Base-by-base conservation (phyloP, 2,329 filamentous ascomycete species). In the Fusarium hainanense region DNA sequence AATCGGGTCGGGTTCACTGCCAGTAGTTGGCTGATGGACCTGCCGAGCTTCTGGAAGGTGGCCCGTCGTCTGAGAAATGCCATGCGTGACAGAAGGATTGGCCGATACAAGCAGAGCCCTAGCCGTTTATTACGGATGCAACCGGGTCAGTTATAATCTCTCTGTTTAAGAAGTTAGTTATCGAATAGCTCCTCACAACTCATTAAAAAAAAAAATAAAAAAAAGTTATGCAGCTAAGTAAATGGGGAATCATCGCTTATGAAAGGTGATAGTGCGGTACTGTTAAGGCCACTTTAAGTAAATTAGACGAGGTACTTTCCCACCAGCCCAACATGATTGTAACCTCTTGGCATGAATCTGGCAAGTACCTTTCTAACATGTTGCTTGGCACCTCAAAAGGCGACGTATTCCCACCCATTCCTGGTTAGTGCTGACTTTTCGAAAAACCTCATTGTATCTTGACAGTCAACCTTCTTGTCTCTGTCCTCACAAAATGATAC, bases 371-470 rank as follows among this genome's bases (percentile, higher is more conserved):
- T 8, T 6, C 20, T 62, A 52, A 44, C 44, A 23, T 1, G 8
- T 7, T 4, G 10, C 13, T 37, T 25, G 13, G 16, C 21, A 13
- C 25, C n/a, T n/a, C n/a, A 12, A 43, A 2, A 10, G 10, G 3
- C 41, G 12, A 23, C 8, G 20, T 20, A 21, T 54, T 4, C 18
- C 42, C 32, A n/a, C 28, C 57, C 48, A 62, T 40, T 20, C 23
- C 34, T 43, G 60, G 21, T 47, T 63, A 63, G 48, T 47, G 60
- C 48, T 63, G 46, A 55, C 25, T 21, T 9, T 4, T 7, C 1
- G 11, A 23, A 43, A 43, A 43, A 0, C 41, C 41, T 16, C 41
- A 43, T 18, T 5, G 7, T 23, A 18, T 23, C 41, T 23, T 21
- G 16, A 6, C 41, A 16, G 9, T 3, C 41, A 21, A 1, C 1